Evolutionary conservation across 768 basidiomycete species (phyloP).

Genomic region (Auricularia heimuer): DNA sequence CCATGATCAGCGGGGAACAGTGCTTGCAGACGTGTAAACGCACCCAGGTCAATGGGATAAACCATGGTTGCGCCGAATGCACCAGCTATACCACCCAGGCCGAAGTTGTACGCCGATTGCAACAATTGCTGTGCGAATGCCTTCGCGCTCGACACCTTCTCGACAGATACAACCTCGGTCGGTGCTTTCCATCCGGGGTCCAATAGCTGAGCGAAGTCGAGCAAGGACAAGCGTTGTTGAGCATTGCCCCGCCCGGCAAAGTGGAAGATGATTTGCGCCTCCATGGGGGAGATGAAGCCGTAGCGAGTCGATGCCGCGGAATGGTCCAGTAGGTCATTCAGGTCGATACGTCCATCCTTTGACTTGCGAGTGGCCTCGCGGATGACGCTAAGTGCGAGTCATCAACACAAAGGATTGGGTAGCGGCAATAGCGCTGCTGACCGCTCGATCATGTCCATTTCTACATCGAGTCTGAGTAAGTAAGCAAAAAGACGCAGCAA

Average conservation of each 20-base stretch:
- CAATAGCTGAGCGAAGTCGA: slow-evolving; percentile 88
- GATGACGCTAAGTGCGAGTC: slow-evolving; percentile 47
- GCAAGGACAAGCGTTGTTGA: slow-evolving; percentile 61
- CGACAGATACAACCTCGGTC: slow-evolving; percentile 36
- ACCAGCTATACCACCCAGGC: slow-evolving; percentile 85
- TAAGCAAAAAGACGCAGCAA: slow-evolving; percentile 1
- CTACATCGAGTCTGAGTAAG: slow-evolving; percentile 26
- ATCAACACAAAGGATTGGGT: slow-evolving; percentile 5
- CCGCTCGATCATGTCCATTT: slow-evolving; percentile 97
- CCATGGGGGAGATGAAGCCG: slow-evolving; percentile 94
- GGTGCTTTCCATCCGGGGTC: slow-evolving; percentile 84
- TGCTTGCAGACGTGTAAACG: slow-evolving; percentile 22
- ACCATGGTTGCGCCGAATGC: slow-evolving; percentile 95
- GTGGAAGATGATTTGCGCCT: slow-evolving; percentile 96
- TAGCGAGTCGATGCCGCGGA: slow-evolving; percentile 82
- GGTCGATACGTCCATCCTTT: slow-evolving; percentile 92
- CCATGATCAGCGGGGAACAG: not conserved
- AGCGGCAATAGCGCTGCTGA: slow-evolving; percentile 20
- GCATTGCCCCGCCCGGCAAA: slow-evolving; percentile 79
- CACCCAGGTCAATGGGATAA: slow-evolving; percentile 90
- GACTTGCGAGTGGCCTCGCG: slow-evolving; percentile 83
- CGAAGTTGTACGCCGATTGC: slow-evolving; percentile 78
- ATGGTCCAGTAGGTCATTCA: slow-evolving; percentile 90
- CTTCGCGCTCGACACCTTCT: slow-evolving; percentile 19
- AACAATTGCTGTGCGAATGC: slow-evolving; percentile 48